These are phyloP conservation scores for Astrothelium subdiscretum DNA, from an alignment of 495 filamentous ascomycete species.

Conservation along the genomic window DNA sequence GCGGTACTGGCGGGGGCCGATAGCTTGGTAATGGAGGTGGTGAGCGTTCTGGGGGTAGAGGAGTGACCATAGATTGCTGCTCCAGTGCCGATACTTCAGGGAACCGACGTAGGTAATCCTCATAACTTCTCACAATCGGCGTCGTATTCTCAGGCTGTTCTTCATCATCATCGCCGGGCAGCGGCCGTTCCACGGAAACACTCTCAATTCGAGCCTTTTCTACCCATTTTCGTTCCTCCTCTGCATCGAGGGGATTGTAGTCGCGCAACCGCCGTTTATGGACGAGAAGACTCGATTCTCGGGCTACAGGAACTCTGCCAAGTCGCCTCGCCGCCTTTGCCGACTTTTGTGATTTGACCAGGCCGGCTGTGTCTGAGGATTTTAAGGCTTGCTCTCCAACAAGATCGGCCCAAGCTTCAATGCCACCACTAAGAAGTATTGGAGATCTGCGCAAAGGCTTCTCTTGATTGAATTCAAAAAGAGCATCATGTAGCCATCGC, in stretches of 20 bases:
- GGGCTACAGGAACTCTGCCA: conserved; percentile 41
- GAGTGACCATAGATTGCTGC: conserved; percentile 61
- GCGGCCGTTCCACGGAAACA: conserved; percentile 37
- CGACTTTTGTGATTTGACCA: conserved; percentile 35
- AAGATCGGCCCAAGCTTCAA: conserved; percentile 74
- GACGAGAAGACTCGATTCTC: conserved; percentile 38
- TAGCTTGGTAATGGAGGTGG: conserved; percentile 7
- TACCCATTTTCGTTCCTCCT: conserved; percentile 50
- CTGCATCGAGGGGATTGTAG: conserved; percentile 46
- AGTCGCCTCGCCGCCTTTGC: conserved; percentile 39
- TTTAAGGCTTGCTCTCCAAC: conserved; percentile 59
- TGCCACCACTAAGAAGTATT: conserved; percentile 66
- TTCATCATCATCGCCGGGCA: conserved; percentile 30
- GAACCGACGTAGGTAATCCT: conserved; percentile 75
- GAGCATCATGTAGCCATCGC: conserved; percentile 59
- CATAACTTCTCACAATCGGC: conserved; percentile 45
- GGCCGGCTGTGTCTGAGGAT: conserved; percentile 43
- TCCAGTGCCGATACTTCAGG: conserved; percentile 55
- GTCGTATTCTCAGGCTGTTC: conserved; percentile 19
- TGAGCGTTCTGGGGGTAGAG: conserved; percentile 16
- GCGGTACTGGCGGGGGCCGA: conserved; percentile 12
- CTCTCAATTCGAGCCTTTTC: conserved; percentile 43
- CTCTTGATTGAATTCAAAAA: conserved; percentile 74
- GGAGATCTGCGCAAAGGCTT: conserved; percentile 58
- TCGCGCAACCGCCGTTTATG: conserved; percentile 45